Percentiles rank a stretch among this genome's conserved stretches.
phyloP scores from a whole-genome alignment of 805 yeast species.

The Sugiyamaella qingdaonensis region DNA sequence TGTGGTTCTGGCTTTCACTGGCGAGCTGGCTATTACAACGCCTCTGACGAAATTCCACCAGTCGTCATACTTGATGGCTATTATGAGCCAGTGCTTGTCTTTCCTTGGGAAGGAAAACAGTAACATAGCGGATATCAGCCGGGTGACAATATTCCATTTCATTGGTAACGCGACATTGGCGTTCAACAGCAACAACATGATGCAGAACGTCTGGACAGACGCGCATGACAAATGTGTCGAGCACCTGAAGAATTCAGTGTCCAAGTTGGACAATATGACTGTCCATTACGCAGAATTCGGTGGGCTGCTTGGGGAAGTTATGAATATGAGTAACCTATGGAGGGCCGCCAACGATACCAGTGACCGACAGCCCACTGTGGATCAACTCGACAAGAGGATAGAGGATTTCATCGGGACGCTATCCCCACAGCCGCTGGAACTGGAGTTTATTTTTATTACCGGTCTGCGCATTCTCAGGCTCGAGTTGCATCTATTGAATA shows the following conservation, averaged over 20 bases:
- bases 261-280: neutral
- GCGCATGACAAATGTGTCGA: neutral
- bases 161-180: neutral
- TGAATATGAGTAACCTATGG: neutral
- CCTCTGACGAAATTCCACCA: neutral
- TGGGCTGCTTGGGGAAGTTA: neutral
- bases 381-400: neutral
- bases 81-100: neutral
- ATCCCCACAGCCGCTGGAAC: neutral
- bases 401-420: neutral
- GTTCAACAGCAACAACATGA: neutral
- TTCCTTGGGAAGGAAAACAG: neutral
- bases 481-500: neutral
- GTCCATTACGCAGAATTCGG: neutral
- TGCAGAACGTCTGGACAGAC: neutral
- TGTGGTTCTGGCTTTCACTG: neutral
- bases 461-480: neutral
- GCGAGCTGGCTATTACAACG: neutral
- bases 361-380: neutral
- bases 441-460: neutral
- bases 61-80: neutral
- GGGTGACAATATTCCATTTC: neutral
- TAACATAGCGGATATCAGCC: neutral
- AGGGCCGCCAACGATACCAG: neutral
- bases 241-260: neutral